phyloP scores from a whole-genome alignment of 1,139 yeast genomes.

The Martiniozyma asiatica region DNA sequence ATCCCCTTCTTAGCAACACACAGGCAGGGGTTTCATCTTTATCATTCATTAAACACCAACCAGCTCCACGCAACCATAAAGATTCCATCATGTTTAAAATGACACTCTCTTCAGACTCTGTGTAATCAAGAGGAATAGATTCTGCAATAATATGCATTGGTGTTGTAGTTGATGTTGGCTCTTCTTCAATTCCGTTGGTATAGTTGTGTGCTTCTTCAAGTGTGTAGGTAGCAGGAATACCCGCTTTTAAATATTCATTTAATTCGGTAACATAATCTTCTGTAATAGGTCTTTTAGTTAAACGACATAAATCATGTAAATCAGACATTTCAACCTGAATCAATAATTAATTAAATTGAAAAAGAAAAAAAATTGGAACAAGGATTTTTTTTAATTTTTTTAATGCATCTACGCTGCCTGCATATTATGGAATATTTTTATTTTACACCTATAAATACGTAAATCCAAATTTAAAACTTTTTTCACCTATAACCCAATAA shows the following conservation, averaged over 20 bases:
- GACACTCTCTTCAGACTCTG: constrained; percentile 34
- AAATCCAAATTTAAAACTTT: no score
- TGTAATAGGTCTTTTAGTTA: constrained; percentile 44
- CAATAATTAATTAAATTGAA: background rate
- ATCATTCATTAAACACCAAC: constrained; percentile 68
- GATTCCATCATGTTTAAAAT: constrained; percentile 47
- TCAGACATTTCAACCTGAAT: constrained; percentile 41
- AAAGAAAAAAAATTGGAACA: background rate
- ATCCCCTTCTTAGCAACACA: constrained; percentile 39
- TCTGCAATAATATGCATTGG: constrained; percentile 63
- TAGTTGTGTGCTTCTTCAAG: constrained; percentile 60
- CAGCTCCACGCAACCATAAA: constrained; percentile 78
- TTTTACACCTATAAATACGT: no score
- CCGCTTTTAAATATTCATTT: constrained; percentile 37
- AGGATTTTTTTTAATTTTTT: no score
- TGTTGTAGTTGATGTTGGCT: constrained; percentile 41
- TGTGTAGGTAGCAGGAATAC: constrained; percentile 76
- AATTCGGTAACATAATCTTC: constrained; percentile 33
- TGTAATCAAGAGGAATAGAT: constrained; percentile 35
- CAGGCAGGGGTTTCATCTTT: constrained; percentile 72
- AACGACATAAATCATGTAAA: constrained; percentile 54
- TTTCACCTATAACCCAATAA: no score
- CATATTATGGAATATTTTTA: no score
- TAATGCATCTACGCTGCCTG: no score
- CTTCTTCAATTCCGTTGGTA: constrained; percentile 31